Conservation (phyloP, 176 grass and related monocot genomes). For the Cenchrus fungigraminus region DNA sequence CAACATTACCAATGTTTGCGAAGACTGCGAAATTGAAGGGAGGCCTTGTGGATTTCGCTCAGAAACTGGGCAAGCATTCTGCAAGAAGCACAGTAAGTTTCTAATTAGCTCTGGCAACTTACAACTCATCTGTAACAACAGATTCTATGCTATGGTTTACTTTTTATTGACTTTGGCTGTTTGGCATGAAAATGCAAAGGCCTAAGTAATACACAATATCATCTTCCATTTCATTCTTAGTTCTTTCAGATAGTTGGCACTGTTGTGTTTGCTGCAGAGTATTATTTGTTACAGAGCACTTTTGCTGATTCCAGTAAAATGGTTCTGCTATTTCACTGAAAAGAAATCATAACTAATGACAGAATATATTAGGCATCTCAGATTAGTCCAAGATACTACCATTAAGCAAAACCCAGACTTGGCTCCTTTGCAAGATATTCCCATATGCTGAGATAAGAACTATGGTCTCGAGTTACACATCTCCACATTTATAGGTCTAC, state of each 20-base stretch:
- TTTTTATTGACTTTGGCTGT: neutral
- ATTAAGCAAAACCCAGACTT: neutral
- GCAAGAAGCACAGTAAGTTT: slow-evolving; percentile 41
- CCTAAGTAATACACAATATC: neutral
- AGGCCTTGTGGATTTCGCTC: slow-evolving; percentile 37
- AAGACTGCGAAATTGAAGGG: slow-evolving; percentile 5
- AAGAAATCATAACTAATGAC: neutral
- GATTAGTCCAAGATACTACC: neutral
- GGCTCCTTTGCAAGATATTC: neutral
- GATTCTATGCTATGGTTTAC: neutral
- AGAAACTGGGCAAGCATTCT: slow-evolving; percentile 32
- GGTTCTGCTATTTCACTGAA: neutral
- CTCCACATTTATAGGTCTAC: neutral
- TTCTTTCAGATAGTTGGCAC: neutral
- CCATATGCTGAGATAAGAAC: neutral
- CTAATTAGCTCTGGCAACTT: neutral
- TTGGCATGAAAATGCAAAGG: neutral
- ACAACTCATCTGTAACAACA: neutral
- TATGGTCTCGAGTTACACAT: neutral
- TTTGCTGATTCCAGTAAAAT: neutral
- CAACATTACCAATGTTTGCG: slow-evolving; percentile 6
- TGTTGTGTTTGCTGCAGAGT: neutral
- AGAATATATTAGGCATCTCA: neutral
- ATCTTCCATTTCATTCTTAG: neutral
- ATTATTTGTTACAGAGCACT: neutral